Percentiles rank a stretch among this genome's conserved stretches.
Conservation (phyloP, 2,329 filamentous ascomycete genomes). For the Aspergillus transmontanensis region DNA sequence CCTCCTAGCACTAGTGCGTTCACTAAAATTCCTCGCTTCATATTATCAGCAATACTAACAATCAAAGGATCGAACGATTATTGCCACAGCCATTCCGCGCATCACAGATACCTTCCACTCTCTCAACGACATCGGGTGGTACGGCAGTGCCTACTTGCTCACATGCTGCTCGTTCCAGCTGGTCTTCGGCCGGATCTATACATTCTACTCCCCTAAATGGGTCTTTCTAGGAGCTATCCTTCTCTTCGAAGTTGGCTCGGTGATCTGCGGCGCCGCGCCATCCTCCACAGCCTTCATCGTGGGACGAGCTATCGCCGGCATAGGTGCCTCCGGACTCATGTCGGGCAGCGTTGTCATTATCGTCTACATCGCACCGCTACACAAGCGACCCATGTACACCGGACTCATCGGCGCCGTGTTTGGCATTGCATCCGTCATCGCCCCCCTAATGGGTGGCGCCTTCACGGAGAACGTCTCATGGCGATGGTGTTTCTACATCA, state of each 20-base stretch:
- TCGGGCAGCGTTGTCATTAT: conserved; percentile 21
- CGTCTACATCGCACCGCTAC: conserved; percentile 49
- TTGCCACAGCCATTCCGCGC: conserved; percentile 22
- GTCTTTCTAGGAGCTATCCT: conserved; percentile 36
- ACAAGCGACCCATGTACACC: conserved; percentile 50
- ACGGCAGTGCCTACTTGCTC: conserved; percentile 12
- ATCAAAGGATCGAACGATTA: neutral
- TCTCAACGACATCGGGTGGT: conserved; percentile 15
- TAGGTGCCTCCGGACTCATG: conserved; percentile 39
- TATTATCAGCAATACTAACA: neutral
- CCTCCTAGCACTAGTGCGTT: neutral
- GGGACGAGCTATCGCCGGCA: conserved; percentile 39
- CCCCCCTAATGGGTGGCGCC: conserved; percentile 47
- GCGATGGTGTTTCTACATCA: conserved; percentile 23
- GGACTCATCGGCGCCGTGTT: conserved; percentile 57
- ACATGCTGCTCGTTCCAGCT: conserved; percentile 37
- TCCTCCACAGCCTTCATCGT: conserved; percentile 37
- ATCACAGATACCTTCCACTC: conserved; percentile 30
- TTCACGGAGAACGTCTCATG: conserved; percentile 34
- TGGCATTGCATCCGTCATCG: conserved; percentile 53
- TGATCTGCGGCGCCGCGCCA: conserved; percentile 39
- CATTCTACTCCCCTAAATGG: conserved; percentile 38
- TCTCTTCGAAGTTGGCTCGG: conserved; percentile 43
- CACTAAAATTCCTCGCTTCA: neutral
- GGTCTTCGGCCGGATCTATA: conserved; percentile 40